Percentiles rank a stretch among this genome's conserved stretches.
These are phyloP conservation scores for Ascochyta pisi DNA, from an alignment of 2,329 filamentous ascomycete species.

Conservation along the genomic window DNA sequence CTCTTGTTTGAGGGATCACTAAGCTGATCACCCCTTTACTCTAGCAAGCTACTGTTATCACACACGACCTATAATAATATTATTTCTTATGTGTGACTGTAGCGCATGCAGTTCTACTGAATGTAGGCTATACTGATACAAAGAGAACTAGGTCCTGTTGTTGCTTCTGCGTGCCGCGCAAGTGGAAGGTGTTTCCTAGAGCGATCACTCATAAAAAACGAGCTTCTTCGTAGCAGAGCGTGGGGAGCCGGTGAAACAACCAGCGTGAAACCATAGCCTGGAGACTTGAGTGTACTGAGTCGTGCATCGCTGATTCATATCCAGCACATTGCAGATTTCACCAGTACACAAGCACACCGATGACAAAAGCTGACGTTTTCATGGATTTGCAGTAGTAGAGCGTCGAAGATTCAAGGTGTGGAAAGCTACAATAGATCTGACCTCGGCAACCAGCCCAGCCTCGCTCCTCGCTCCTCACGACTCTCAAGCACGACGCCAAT, in stretches of 20 bases:
- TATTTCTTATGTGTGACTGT: no score
- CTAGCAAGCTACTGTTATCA: no score
- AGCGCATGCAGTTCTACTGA: no score
- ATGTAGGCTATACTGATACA: no score
- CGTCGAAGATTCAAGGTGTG: background rate
- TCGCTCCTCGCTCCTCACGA: conserved; percentile 15
- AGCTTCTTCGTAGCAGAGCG: background rate
- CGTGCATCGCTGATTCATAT: background rate
- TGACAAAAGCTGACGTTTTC: background rate
- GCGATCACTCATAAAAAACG: no score
- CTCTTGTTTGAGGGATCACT: no score
- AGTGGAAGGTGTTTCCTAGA: no score
- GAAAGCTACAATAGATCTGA: conserved; percentile 3
- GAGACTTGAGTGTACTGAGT: conserved; percentile 1
- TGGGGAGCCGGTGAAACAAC: conserved; percentile 17
- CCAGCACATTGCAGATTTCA: background rate
- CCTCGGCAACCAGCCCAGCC: conserved; percentile 10
- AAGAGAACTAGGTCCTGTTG: no score
- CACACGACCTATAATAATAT: no score
- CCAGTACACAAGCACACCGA: background rate
- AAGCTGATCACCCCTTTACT: no score
- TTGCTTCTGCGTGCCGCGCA: no score
- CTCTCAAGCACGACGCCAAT: background rate
- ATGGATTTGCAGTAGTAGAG: background rate
- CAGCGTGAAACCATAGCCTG: conserved; percentile 9